Evolutionary conservation across 2,329 filamentous ascomycete genomes (phyloP).

Genomic region (Fusarium chlamydosporum): DNA sequence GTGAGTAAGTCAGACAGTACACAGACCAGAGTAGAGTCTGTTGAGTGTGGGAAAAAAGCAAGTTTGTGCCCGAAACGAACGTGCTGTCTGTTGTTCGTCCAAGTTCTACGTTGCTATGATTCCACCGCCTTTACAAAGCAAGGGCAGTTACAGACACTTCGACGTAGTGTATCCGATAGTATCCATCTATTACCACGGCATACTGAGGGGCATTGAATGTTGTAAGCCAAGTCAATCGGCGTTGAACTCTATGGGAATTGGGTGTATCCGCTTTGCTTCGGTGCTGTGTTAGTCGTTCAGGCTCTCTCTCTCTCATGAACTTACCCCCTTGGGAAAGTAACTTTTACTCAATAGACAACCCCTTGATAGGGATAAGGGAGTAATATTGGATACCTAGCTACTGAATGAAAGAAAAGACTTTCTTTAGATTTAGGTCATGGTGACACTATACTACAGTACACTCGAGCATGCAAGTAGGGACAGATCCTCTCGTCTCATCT

Average conservation of each 20-base stretch:
- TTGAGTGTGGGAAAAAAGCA: not conserved
- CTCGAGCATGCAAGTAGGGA: conserved; percentile 1
- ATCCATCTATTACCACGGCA: conserved; percentile 5
- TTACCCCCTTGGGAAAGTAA: not conserved
- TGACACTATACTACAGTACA: not conserved
- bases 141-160: not conserved
- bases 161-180: conserved; percentile 2
- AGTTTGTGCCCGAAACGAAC: conserved; percentile 8
- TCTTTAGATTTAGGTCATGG: not conserved
- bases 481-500: not conserved
- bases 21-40: not conserved
- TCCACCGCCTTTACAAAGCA: conserved; percentile 9
- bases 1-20: not conserved
- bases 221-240: conserved; percentile 11
- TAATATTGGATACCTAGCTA: not conserved
- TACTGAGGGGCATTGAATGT: conserved; percentile 6
- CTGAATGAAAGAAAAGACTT: not conserved
- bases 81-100: not conserved
- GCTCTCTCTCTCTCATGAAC: not conserved
- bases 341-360: not conserved
- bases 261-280: conserved; percentile 1
- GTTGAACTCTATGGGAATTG: conserved; percentile 5
- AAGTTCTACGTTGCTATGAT: conserved; percentile 3
- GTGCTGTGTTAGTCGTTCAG: not conserved
- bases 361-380: conserved; percentile 3